These are phyloP conservation scores for Parasitella parasitica DNA, from an alignment of 371 early-diverging fungal genomes.

Conservation along the genomic window DNA sequence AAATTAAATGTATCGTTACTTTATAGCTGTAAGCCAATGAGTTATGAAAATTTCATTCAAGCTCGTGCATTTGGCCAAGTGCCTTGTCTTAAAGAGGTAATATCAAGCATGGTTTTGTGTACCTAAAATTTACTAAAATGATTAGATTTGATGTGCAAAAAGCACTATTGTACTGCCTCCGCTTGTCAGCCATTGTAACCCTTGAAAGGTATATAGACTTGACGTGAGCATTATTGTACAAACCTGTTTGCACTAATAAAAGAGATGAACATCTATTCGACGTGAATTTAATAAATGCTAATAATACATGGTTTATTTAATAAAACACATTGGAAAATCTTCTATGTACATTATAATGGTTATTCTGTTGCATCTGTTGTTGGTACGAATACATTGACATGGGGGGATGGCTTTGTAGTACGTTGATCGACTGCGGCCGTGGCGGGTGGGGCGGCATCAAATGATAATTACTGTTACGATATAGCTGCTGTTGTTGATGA, in stretches of 20 bases:
- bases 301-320: too few relatives aligned
- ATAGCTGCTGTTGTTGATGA: neutral
- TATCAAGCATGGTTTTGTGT: neutral
- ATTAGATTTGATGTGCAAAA: too few relatives aligned
- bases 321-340: neutral
- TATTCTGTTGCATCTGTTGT: neutral
- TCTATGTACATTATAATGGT: neutral
- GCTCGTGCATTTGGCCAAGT: slow-evolving; percentile 10
- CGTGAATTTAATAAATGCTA: too few relatives aligned
- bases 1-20: neutral
- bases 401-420: neutral
- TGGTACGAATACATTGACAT: neutral
- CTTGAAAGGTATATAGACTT: too few relatives aligned
- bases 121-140: neutral
- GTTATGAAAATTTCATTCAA: neutral
- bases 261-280: too few relatives aligned
- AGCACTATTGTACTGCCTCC: too few relatives aligned
- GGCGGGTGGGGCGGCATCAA: neutral
- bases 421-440: neutral
- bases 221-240: too few relatives aligned
- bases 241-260: too few relatives aligned
- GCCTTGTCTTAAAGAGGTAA: slow-evolving; percentile 9
- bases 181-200: too few relatives aligned
- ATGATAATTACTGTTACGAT: neutral
- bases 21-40: neutral